These are phyloP conservation scores for Aspergillus luchuensis DNA, from an alignment of 2,329 filamentous ascomycete species.

Conservation along the genomic window DNA sequence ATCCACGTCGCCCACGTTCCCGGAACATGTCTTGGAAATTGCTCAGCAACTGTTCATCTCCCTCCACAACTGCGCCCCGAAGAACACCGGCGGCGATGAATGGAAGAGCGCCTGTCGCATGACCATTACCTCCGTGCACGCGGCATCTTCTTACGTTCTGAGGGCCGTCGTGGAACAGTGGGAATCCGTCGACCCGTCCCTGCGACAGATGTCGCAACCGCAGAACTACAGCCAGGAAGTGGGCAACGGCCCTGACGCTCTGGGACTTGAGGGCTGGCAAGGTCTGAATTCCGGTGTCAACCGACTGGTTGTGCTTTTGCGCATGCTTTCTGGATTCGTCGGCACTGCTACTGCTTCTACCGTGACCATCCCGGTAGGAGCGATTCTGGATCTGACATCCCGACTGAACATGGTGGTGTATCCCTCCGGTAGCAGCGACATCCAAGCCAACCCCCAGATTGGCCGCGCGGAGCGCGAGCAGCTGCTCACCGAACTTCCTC, in stretches of 20 bases:
- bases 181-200: constrained; percentile 63
- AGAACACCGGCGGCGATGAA: constrained; percentile 73
- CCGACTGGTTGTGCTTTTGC: constrained; percentile 67
- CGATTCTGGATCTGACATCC: constrained; percentile 68
- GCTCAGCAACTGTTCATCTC: constrained; percentile 68
- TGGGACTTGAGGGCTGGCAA: constrained; percentile 67
- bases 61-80: constrained; percentile 79
- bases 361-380: constrained; percentile 68
- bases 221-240: constrained; percentile 39
- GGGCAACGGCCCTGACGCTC: constrained; percentile 41
- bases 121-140: constrained; percentile 67
- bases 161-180: constrained; percentile 79
- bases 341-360: constrained; percentile 64
- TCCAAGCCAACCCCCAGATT: constrained; percentile 72
- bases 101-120: constrained; percentile 70
- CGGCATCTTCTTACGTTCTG: constrained; percentile 74
- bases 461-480: constrained; percentile 79
- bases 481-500: constrained; percentile 71
- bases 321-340: constrained; percentile 66
- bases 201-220: constrained; percentile 35
- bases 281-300: constrained; percentile 74
- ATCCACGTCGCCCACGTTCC: constrained; percentile 58
- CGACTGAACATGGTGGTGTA: constrained; percentile 69
- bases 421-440: constrained; percentile 48
- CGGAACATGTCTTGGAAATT: constrained; percentile 56